These are phyloP conservation scores for Hysterangium stoloniferum DNA, from an alignment of 768 basidiomycete species.

Conservation along the genomic window DNA sequence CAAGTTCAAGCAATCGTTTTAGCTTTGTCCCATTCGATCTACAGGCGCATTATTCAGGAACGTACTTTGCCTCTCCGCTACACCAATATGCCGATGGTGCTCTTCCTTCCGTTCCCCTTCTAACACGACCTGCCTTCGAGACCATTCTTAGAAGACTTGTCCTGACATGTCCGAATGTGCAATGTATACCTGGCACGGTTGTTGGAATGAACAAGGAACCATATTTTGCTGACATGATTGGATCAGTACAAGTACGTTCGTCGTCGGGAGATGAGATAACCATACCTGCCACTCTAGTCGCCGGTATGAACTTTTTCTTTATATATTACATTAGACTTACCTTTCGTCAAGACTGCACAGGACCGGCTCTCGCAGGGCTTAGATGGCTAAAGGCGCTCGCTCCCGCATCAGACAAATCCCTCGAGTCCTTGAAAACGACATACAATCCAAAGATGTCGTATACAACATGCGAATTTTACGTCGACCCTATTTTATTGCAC, in stretches of 20 bases:
- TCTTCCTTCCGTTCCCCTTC: conserved; percentile 6
- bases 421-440: conserved; percentile 7
- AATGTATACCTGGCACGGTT: conserved; percentile 19
- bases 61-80: neutral
- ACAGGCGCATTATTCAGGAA: neutral
- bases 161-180: conserved; percentile 15
- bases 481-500: conserved; percentile 13
- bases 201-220: conserved; percentile 3
- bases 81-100: neutral
- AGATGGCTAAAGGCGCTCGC: conserved; percentile 13
- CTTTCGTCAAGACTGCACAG: conserved; percentile 20
- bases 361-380: conserved; percentile 15
- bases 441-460: conserved; percentile 19
- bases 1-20: neutral
- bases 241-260: conserved; percentile 14
- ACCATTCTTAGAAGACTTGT: conserved; percentile 18
- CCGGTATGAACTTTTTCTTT: conserved; percentile 12
- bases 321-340: neutral
- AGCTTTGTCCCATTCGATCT: conserved; percentile 7
- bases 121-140: conserved; percentile 14
- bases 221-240: neutral
- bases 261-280: conserved; percentile 1
- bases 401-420: neutral
- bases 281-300: conserved; percentile 13
- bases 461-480: conserved; percentile 13